Evolutionary conservation across 768 basidiomycete species (phyloP).

Genomic region (Mycena belliarum): DNA sequence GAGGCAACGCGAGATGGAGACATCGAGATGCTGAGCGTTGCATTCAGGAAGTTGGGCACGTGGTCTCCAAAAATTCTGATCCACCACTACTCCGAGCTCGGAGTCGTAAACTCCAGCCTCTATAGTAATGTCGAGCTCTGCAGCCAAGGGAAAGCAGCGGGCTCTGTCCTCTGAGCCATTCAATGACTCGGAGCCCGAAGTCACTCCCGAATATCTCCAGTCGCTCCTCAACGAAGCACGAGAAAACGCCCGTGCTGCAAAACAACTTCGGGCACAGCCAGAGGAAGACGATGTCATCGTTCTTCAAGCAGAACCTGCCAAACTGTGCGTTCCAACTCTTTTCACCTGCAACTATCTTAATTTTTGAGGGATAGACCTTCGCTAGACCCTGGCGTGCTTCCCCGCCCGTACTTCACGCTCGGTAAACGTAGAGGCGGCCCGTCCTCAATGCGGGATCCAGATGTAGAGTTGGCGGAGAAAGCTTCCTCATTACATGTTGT

Average conservation of each 20-base stretch:
- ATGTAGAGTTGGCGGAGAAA: constrained; percentile 52
- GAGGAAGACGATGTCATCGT: constrained; percentile 52
- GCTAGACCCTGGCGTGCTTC: constrained; percentile 67
- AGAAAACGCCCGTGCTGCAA: constrained; percentile 44
- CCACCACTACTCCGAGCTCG: no score
- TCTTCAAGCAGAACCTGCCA: constrained; percentile 32
- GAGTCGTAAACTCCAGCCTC: no score
- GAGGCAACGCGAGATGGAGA: constrained; percentile 14
- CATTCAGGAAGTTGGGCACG: constrained; percentile 7
- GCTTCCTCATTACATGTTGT: constrained; percentile 48
- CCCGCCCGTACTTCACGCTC: constrained; percentile 63
- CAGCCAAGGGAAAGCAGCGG: constrained; percentile 39
- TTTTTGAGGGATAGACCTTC: constrained; percentile 52
- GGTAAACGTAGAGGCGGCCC: constrained; percentile 45
- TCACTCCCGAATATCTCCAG: constrained; percentile 61
- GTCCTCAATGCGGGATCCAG: constrained; percentile 59
- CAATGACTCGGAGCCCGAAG: constrained; percentile 39
- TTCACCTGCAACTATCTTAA: neutral
- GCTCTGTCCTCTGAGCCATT: constrained; percentile 40
- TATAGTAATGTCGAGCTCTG: constrained; percentile 1
- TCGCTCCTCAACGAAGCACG: constrained; percentile 65
- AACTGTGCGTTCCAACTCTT: neutral
- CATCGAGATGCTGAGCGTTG: constrained; percentile 17
- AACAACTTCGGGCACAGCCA: constrained; percentile 25
- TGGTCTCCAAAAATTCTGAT: neutral